These are phyloP conservation scores for Penicillium sp. DNA, from an alignment of 2,329 filamentous ascomycete genomes.

Conservation along the genomic window DNA sequence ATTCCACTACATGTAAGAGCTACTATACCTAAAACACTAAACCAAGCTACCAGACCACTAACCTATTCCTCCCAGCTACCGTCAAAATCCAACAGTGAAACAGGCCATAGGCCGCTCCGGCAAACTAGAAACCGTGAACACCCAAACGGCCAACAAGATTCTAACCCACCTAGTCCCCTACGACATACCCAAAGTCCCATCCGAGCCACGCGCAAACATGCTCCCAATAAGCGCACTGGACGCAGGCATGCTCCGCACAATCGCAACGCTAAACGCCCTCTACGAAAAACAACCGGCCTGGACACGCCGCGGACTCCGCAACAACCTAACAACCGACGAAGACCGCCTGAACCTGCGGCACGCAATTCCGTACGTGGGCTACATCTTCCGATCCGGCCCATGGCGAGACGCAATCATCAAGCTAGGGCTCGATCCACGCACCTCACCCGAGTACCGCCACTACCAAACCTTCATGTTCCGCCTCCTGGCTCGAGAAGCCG, in stretches of 20 bases:
- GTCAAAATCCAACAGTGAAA: conserved; percentile 78
- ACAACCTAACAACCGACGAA: conserved; percentile 59
- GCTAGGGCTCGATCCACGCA: conserved; percentile 83
- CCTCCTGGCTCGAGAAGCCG: conserved; percentile 48
- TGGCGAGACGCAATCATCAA: conserved; percentile 86
- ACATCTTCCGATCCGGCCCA: conserved; percentile 88
- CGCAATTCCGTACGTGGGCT: conserved; percentile 80
- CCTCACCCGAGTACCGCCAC: conserved; percentile 69
- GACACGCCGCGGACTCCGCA: conserved; percentile 79
- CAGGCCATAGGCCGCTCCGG: conserved; percentile 58
- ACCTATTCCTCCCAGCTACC: conserved; percentile 57
- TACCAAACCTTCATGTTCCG: conserved; percentile 93
- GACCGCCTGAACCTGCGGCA: conserved; percentile 63
- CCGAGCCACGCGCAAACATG: conserved; percentile 58
- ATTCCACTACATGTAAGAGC: conserved; percentile 58
- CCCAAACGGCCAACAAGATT: conserved; percentile 57
- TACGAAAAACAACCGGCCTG: conserved; percentile 78
- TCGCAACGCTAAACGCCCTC: conserved; percentile 62
- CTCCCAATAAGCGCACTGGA: conserved; percentile 53
- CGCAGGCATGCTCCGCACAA: conserved; percentile 61
- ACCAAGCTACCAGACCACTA: conserved; percentile 18
- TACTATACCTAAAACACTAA: neutral
- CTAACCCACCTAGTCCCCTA: conserved; percentile 60
- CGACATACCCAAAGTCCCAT: conserved; percentile 63
- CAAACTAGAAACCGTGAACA: conserved; percentile 61